Evolutionary conservation across 352 stramenopile species (phyloP), one percentile per base, ranked within the genome.

Genomic region (Pythium biforme): DNA sequence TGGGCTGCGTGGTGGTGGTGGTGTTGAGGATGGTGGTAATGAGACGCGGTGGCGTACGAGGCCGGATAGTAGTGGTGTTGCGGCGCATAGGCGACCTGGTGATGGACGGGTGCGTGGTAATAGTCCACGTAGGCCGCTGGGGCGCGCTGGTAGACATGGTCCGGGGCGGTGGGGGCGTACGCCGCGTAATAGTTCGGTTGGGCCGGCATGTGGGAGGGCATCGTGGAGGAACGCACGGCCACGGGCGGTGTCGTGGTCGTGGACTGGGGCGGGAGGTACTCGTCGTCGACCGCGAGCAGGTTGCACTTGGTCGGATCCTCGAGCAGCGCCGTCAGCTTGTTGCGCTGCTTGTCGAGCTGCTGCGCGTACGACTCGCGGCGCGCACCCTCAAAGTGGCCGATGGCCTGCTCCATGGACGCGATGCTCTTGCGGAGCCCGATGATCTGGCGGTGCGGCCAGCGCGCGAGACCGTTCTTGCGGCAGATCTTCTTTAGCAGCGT

Each of bases 401-500:
- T 90, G 25, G 83, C 83, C 37, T 93, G 81, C 53, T 95, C 83
- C 82, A 95, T 93, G 22, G 83, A 93, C 19, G 81, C 68, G 53
- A 95, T 93, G 69, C 82, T 92, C 62, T 95, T 95, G 59, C 86
- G 82, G 29, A 95, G 71, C n/a, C 82, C 85, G 7, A 82, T 90
- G 77, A 95, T 94, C 69, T 93, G 84, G 19, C 86, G 84, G 64
- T 94, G 83, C 22, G 86, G 86, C 86, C 86, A 95, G 15, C 84
- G 83, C 1, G 82, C 76, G 50, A 95, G 88, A 25, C 84, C 81
- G 46, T 92, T 78, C 50, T 86, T 81, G 25, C 86, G 74, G 64
- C 86, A 95, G 59, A 93, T 91, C 54, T 94, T 94, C 75, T 94
- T 95, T 14, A 95, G 73, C 25, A 95, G 64, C 26, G 86, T 95